Evolutionary conservation across 1,284 basidiomycete genomes (phyloP).

Genomic region (Rhodotorula sp.): DNA sequence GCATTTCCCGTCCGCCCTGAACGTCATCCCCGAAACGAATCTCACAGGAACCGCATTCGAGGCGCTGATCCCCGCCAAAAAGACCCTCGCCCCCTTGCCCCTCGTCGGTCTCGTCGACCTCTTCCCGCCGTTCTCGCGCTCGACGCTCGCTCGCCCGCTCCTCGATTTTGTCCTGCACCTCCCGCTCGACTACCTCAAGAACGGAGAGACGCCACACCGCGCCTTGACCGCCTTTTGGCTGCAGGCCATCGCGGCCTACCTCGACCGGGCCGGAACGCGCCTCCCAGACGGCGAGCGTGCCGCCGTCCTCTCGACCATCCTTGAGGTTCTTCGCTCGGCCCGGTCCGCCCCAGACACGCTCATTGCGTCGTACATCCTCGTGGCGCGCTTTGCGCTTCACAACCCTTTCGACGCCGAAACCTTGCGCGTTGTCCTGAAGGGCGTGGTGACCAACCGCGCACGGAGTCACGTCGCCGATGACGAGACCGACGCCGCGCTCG

Average conservation of each 20-base stretch:
- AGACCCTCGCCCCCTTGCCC: conserved; percentile 68
- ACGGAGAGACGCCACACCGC: conserved; percentile 57
- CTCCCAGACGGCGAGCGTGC: conserved; percentile 43
- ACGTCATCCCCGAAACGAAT: conserved; percentile 26
- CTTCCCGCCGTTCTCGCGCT: conserved; percentile 63
- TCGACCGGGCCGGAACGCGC: conserved; percentile 54
- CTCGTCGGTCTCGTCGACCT: conserved; percentile 62
- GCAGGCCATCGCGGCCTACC: conserved; percentile 73
- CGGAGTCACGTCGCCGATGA: conserved; percentile 51
- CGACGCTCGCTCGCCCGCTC: conserved; percentile 33
- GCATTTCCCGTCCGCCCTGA: conserved; percentile 61
- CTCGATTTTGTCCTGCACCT: conserved; percentile 36
- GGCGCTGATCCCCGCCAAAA: conserved; percentile 65
- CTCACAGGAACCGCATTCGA: conserved; percentile 48
- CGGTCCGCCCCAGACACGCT: conserved; percentile 35
- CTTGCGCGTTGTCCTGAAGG: conserved; percentile 59
- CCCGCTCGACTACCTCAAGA: conserved; percentile 33
- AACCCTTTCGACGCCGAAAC: conserved; percentile 59
- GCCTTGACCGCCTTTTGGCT: conserved; percentile 81
- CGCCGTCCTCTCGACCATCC: conserved; percentile 48
- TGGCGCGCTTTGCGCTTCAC: conserved; percentile 66
- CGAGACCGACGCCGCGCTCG: conserved; percentile 53
- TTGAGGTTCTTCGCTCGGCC: conserved; percentile 39
- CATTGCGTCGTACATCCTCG: conserved; percentile 64
- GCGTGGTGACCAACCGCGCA: conserved; percentile 54